A percentile compares a stretch with the other conserved stretches of the same genome.
Conservation (phyloP, 805 yeast genomes). For the Saccharomycopsis oosterbeekiorum region DNA sequence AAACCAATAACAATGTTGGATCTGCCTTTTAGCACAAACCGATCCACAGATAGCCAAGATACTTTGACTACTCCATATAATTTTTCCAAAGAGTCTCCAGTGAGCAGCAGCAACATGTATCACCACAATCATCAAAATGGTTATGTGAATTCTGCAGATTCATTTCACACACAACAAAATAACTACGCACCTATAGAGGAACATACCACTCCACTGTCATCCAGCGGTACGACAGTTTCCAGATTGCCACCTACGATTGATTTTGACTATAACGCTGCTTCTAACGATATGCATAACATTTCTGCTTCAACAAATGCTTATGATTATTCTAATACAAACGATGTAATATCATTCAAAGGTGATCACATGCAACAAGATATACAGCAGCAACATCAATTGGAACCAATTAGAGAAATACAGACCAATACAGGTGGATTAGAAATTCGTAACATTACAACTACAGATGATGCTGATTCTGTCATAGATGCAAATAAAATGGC, state of each 20-base stretch:
- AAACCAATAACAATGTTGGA: background rate
- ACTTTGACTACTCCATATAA: background rate
- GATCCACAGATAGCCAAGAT: background rate
- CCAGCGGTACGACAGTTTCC: background rate
- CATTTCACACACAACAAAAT: background rate
- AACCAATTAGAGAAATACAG: background rate
- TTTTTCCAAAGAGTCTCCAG: background rate
- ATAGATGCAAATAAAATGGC: constrained; percentile 1
- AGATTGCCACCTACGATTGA: background rate
- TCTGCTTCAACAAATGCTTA: background rate
- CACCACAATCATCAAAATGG: background rate
- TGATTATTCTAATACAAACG: background rate
- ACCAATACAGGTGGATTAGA: background rate
- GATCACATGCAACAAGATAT: background rate
- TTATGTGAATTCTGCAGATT: background rate
- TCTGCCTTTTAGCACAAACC: background rate
- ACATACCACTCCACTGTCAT: background rate
- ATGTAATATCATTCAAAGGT: background rate
- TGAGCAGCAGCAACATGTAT: background rate
- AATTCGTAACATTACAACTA: background rate
- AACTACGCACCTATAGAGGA: background rate
- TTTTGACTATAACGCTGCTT: background rate
- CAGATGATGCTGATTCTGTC: background rate
- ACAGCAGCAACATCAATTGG: background rate
- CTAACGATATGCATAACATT: background rate